Evolutionary conservation across 2,329 filamentous ascomycete genomes (phyloP).

Genomic region (Amauroascus verrucosus): DNA sequence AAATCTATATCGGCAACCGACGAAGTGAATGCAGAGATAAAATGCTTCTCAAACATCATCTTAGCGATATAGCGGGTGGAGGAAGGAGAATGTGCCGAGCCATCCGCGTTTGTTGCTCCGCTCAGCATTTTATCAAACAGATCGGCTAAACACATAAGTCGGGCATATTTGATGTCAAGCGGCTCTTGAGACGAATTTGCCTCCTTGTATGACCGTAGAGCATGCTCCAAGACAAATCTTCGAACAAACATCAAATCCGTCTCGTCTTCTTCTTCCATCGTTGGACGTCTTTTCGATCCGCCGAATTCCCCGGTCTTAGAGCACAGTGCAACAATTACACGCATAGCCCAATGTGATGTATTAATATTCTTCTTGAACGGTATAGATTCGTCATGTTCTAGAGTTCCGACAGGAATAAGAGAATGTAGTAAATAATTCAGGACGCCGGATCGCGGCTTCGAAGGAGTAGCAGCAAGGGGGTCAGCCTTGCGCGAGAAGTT

Average conservation of each 20-base stretch:
- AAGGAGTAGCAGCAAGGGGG: constrained; percentile 71
- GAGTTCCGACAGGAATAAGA: constrained; percentile 56
- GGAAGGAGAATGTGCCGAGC: constrained; percentile 36
- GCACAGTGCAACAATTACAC: constrained; percentile 75
- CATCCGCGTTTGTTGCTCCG: constrained; percentile 57
- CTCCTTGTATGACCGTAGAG: constrained; percentile 84
- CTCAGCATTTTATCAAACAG: constrained; percentile 88
- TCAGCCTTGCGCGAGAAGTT: constrained; percentile 93
- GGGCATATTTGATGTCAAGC: constrained; percentile 75
- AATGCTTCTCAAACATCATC: constrained; percentile 98
- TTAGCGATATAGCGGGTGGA: constrained; percentile 79
- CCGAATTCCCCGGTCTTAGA: constrained; percentile 74
- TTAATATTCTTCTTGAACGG: constrained; percentile 72
- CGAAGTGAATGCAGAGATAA: constrained; percentile 73
- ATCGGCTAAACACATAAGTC: constrained; percentile 77
- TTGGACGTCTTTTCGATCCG: constrained; percentile 43
- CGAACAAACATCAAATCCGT: constrained; percentile 70
- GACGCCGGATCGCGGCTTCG: constrained; percentile 85
- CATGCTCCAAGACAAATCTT: constrained; percentile 87
- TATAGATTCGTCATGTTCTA: constrained; percentile 63
- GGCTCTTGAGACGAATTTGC: constrained; percentile 68
- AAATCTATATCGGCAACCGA: constrained; percentile 94
- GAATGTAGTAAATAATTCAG: constrained; percentile 87
- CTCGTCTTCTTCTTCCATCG: constrained; percentile 33
- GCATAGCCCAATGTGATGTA: constrained; percentile 76